phyloP scores from a whole-genome alignment of 2,329 filamentous ascomycete genomes.

The Monilinia fructigena region DNA sequence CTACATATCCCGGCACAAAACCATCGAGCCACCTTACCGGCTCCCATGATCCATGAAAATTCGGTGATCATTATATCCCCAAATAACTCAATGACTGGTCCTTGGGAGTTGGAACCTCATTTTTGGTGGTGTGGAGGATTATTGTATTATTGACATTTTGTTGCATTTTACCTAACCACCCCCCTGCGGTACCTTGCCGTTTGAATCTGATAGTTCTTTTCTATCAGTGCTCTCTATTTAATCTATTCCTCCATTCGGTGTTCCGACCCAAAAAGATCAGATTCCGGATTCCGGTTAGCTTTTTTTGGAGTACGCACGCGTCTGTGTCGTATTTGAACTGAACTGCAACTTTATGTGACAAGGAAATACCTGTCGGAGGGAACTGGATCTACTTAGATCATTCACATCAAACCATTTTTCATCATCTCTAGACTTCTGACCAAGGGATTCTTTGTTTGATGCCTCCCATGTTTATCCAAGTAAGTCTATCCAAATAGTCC shows the following conservation, averaged over 20 bases:
- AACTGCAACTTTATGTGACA: conserved; percentile 13
- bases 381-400: conserved; percentile 1
- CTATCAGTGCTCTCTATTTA: neutral
- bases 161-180: neutral
- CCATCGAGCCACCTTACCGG: conserved; percentile 9
- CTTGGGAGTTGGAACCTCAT: neutral
- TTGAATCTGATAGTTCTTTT: neutral
- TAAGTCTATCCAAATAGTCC: neutral
- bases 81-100: conserved; percentile 3
- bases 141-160: neutral
- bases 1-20: conserved; percentile 1
- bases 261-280: neutral
- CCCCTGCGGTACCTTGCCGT: neutral
- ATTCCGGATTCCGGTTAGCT: neutral
- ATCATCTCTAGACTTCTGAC: neutral
- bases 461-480: neutral
- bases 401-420: conserved; percentile 3
- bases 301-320: neutral
- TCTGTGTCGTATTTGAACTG: neutral
- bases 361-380: conserved; percentile 8
- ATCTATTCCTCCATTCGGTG: neutral
- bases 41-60: neutral
- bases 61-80: neutral
- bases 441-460: conserved; percentile 2
- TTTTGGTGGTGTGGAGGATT: neutral